Conservation (phyloP, 768 basidiomycete species). For the Mrakia frigida region DNA sequence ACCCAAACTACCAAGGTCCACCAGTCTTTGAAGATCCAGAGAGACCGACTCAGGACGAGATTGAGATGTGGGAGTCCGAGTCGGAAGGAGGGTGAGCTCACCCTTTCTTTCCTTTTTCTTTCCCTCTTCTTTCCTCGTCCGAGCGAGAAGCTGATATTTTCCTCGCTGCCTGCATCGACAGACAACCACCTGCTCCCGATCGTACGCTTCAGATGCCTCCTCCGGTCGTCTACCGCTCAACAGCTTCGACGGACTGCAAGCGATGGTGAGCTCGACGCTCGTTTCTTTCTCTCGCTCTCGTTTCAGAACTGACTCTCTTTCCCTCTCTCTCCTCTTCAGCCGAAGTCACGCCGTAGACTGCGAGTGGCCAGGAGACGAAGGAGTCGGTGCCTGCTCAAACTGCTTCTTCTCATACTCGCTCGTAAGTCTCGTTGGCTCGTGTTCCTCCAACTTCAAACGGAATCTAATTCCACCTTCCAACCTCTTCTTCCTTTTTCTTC, state of each 20-base stretch:
- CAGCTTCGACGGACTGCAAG: slow-evolving; percentile 5
- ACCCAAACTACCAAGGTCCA: slow-evolving; percentile 15
- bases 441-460: too few relatives aligned
- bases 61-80: neutral
- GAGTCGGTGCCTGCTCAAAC: slow-evolving; percentile 14
- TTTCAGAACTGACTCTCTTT: neutral
- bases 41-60: neutral
- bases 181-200: neutral
- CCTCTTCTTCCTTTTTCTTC: neutral
- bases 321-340: neutral
- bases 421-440: neutral
- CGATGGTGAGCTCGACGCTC: neutral
- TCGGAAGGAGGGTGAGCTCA: neutral
- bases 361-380: slow-evolving; percentile 14
- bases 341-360: too few relatives aligned
- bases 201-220: slow-evolving; percentile 6
- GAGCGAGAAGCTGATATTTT: neutral
- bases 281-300: neutral
- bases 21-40: neutral
- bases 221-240: neutral
- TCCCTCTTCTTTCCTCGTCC: neutral
- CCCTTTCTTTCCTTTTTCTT: neutral
- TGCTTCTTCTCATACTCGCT: slow-evolving; percentile 24
- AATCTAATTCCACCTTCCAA: neutral
- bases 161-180: neutral